These are phyloP conservation scores for Aethionema arabicum DNA, from an alignment of 345 rosid genomes.

Conservation along the genomic window DNA sequence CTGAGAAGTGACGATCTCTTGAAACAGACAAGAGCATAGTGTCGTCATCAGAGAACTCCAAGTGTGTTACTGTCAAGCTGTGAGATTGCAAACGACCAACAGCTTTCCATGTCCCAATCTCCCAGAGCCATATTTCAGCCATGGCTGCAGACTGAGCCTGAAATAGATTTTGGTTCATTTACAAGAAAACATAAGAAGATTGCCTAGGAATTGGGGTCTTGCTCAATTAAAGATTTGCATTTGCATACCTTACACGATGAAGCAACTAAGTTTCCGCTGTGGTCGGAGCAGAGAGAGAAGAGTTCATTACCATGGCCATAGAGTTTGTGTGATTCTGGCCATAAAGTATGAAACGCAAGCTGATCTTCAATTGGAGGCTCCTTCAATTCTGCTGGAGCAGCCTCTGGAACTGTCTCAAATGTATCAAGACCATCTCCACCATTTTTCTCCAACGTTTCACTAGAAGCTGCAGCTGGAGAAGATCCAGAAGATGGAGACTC, in stretches of 20 bases:
- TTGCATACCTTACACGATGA: slow-evolving; percentile 87
- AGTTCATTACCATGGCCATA: slow-evolving; percentile 96
- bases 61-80: slow-evolving; percentile 89
- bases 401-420: slow-evolving; percentile 90
- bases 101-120: slow-evolving; percentile 94
- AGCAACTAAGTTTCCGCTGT: slow-evolving; percentile 75
- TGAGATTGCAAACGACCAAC: slow-evolving; percentile 84
- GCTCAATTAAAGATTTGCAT: not conserved
- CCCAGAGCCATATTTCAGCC: slow-evolving; percentile 95
- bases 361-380: slow-evolving; percentile 95
- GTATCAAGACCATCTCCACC: slow-evolving; percentile 67
- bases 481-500: not conserved
- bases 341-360: slow-evolving; percentile 80
- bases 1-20: slow-evolving; percentile 90
- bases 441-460: slow-evolving; percentile 45
- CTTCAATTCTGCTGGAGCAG: slow-evolving; percentile 77
- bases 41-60: slow-evolving; percentile 80
- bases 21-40: slow-evolving; percentile 80
- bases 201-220: not conserved
- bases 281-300: slow-evolving; percentile 76
- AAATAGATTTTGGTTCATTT: slow-evolving; percentile 24
- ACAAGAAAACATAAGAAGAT: not conserved
- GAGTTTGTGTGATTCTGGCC: slow-evolving; percentile 97
- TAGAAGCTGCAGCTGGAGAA: slow-evolving; percentile 51
- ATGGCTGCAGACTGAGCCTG: slow-evolving; percentile 83